phyloP scores from a whole-genome alignment of 75 land plant species.

The Selaginella tamariscina region DNA sequence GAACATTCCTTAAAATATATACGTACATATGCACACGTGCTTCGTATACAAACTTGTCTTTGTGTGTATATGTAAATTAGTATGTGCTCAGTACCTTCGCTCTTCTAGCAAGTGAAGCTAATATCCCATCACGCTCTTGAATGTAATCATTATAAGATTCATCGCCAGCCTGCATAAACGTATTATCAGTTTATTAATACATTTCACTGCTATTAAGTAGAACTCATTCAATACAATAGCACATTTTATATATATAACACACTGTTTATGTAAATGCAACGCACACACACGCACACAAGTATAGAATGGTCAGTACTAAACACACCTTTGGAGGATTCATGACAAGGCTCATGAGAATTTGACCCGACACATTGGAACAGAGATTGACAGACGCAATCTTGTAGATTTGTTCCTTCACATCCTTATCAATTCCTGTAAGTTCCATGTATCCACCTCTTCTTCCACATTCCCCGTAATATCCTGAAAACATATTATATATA shows the following conservation, averaged over 20 bases:
- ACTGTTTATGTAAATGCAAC: too few relatives aligned
- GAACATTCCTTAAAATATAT: background rate
- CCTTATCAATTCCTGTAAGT: conserved; percentile 67
- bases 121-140: conserved; percentile 71
- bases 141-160: conserved; percentile 61
- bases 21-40: background rate
- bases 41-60: background rate
- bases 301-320: too few relatives aligned
- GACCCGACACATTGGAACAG: conserved; percentile 91
- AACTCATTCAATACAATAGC: too few relatives aligned
- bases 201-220: too few relatives aligned
- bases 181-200: too few relatives aligned
- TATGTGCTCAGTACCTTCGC: too few relatives aligned
- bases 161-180: conserved; percentile 79
- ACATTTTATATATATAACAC: too few relatives aligned
- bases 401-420: conserved; percentile 82
- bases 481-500: conserved; percentile 23
- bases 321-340: conserved; percentile 97
- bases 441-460: conserved; percentile 99
- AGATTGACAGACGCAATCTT: conserved; percentile 94
- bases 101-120: conserved; percentile 82
- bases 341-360: conserved; percentile 91
- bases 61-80: too few relatives aligned
- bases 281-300: too few relatives aligned
- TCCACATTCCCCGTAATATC: conserved; percentile 98